Conservation (phyloP, 2,329 filamentous ascomycete genomes). For the Fusarium globosum region DNA sequence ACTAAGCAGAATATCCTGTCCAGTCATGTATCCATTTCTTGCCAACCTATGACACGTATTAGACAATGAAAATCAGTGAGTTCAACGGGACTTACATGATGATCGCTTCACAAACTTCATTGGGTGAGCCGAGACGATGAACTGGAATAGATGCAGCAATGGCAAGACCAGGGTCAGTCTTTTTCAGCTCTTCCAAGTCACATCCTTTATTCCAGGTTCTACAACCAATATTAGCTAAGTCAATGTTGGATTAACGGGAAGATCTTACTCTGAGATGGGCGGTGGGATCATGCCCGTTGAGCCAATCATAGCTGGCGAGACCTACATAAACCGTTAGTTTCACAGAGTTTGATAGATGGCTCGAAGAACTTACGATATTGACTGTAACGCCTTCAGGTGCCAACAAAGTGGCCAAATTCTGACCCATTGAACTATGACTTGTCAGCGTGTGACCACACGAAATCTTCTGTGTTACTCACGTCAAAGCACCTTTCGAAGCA, state of each 20-base stretch:
- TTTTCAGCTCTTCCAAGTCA: conserved; percentile 46
- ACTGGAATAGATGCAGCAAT: conserved; percentile 51
- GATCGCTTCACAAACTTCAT: conserved; percentile 51
- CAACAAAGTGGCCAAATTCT: conserved; percentile 49
- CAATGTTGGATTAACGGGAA: accelerated
- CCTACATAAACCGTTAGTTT: conserved; percentile 26
- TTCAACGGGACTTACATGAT: conserved; percentile 44
- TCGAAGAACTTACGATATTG: conserved; percentile 44
- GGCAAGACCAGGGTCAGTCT: conserved; percentile 49
- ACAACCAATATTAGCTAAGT: background rate
- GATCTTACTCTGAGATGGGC: conserved; percentile 44
- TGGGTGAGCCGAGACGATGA: conserved; percentile 48
- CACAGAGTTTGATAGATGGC: background rate
- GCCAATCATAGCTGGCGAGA: conserved; percentile 52
- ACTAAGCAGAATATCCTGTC: conserved; percentile 13
- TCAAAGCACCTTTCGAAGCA: conserved; percentile 49
- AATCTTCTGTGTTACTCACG: background rate
- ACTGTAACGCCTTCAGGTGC: conserved; percentile 50
- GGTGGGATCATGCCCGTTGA: conserved; percentile 51
- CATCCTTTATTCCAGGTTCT: conserved; percentile 48
- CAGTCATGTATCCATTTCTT: conserved; percentile 23
- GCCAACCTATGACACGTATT: background rate
- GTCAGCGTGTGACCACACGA: background rate
- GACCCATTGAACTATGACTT: conserved; percentile 48
- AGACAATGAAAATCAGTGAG: background rate